Evolutionary conservation across 208 protist species (phyloP), one percentile per base, ranked within the genome.

Genomic region (Leptomonas seymouri): DNA sequence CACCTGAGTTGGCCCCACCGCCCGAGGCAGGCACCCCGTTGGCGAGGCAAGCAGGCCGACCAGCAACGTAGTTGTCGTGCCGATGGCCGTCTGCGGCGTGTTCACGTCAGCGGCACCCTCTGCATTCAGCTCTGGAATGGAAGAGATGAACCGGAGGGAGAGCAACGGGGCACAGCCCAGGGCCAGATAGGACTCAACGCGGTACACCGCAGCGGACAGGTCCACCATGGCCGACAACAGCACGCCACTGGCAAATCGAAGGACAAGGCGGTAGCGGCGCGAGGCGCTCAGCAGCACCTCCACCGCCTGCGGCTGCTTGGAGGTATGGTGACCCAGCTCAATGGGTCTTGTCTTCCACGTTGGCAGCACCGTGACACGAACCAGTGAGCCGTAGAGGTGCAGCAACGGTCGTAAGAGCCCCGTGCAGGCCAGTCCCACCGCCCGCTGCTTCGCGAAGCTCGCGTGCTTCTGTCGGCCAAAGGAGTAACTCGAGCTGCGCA

Each of bases 191-290:
- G 71, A 73, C 74, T 95, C 87, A 25, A 93, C 81, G 9, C 76
- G 80, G 61, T 78, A 82, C 34, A 67, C 50, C 27, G 67, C 41
- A 8, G 79, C 69, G 15, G 81, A 63, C 20, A 91, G 68, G 64
- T 95, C 87, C 9, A 90, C 62, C 81, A 92, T 85, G 34, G 92
- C 87, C 25, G 85, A 79, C 39, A 82, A 67, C 59, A 94, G 55
- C 64, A 91, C 81, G 14, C 80, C 81, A 20, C 68, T 76, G 31
- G 72, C 74, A 23, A 93, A 95, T 65, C 77, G 71, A 34, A 78
- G 53, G 18, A 95, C 68, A 53, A 95, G 53, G 28, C 90, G 90
- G 66, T 89, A 93, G 48, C 84, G 87, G 50, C 76, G 77, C 21
- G 80, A 70, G 16, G 60, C 56, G 44, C 56, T 71, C 56, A 84